Conservation (phyloP, 2,329 filamentous ascomycete species). For the Coccinonectria pachysandricola region DNA sequence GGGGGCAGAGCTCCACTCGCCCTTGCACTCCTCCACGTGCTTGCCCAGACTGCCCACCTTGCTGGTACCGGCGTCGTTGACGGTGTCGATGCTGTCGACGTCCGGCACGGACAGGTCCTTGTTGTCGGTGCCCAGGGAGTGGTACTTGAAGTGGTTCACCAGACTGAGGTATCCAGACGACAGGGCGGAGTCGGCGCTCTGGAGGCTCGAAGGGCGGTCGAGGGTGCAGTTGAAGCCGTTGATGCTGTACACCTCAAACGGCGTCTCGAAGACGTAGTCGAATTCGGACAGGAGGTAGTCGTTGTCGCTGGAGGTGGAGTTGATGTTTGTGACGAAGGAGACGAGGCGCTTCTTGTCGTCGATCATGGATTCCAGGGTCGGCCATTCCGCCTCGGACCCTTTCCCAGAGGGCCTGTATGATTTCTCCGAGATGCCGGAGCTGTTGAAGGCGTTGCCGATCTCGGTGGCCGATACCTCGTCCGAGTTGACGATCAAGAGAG, state of each 20-base stretch:
- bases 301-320: conserved; percentile 27
- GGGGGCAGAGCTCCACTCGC: conserved; percentile 52
- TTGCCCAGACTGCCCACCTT: conserved; percentile 42
- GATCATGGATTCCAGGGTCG: conserved; percentile 62
- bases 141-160: conserved; percentile 73
- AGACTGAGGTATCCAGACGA: conserved; percentile 54
- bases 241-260: conserved; percentile 52
- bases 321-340: conserved; percentile 53
- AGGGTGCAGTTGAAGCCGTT: conserved; percentile 63
- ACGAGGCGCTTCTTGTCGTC: conserved; percentile 53
- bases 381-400: conserved; percentile 45
- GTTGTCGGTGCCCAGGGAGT: conserved; percentile 36
- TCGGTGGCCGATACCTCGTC: conserved; percentile 45
- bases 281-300: conserved; percentile 56
- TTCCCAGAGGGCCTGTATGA: conserved; percentile 45
- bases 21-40: conserved; percentile 43
- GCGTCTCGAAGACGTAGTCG: conserved; percentile 61
- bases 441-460: conserved; percentile 44
- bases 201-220: conserved; percentile 49
- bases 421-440: conserved; percentile 49
- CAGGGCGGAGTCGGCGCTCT: conserved; percentile 41
- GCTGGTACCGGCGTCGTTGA: conserved; percentile 52
- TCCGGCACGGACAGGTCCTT: conserved; percentile 49
- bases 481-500: conserved; percentile 62
- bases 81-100: conserved; percentile 46